phyloP scores from a whole-genome alignment of 129 eudicot genomes.

The Pseudognaphalium luteoalbum region DNA sequence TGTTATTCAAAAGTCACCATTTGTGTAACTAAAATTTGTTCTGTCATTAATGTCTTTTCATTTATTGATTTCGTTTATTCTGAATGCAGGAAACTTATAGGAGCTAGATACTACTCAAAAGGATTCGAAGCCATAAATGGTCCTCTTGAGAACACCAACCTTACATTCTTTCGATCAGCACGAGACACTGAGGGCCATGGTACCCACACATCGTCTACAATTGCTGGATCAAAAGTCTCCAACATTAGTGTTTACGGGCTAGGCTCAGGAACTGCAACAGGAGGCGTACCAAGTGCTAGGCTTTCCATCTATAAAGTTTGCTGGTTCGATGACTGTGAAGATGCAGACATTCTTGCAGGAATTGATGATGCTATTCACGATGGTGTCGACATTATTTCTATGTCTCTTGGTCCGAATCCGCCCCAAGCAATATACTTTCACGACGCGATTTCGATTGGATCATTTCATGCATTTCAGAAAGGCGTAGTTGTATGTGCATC shows the following conservation, averaged over 20 bases:
- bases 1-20: background rate
- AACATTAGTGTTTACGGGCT: constrained; percentile 46
- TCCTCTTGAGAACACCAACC: constrained; percentile 46
- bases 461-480: constrained; percentile 60
- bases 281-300: constrained; percentile 69
- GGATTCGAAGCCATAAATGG: constrained; percentile 50
- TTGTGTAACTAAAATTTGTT: background rate
- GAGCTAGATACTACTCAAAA: constrained; percentile 62
- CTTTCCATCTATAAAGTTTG: constrained; percentile 70
- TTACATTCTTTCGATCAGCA: constrained; percentile 51
- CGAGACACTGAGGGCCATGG: constrained; percentile 69
- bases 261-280: constrained; percentile 59
- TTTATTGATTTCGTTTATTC: background rate
- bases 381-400: constrained; percentile 61
- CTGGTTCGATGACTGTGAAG: constrained; percentile 53
- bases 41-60: background rate
- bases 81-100: constrained; percentile 56
- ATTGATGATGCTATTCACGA: constrained; percentile 65
- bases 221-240: constrained; percentile 61
- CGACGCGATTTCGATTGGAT: constrained; percentile 49
- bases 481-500: constrained; percentile 64
- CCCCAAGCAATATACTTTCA: constrained; percentile 42
- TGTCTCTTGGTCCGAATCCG: constrained; percentile 56
- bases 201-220: constrained; percentile 63
- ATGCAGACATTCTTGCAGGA: constrained; percentile 64